Evolutionary conservation across 257 asterid species (phyloP).

Genomic region (Agastache rugosa): DNA sequence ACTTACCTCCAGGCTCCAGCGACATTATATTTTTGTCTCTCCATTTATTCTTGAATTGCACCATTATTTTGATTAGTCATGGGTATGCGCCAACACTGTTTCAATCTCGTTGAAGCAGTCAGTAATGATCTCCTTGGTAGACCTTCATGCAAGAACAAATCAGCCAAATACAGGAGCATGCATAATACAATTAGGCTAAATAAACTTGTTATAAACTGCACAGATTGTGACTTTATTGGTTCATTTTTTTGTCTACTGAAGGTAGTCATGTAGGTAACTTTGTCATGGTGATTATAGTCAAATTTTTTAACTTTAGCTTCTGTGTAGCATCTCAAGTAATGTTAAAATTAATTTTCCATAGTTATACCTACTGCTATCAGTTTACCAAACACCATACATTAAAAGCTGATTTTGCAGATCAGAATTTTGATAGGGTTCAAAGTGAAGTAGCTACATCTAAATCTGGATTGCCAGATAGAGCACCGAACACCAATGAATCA

Average conservation of each 20-base stretch:
- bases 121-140: no score
- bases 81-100: no score
- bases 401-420: slow-evolving; percentile 46
- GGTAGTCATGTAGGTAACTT: not conserved
- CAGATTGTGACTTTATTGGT: not conserved
- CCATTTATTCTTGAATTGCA: no score
- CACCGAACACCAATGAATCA: slow-evolving; percentile 42
- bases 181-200: not conserved
- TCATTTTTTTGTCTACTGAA: not conserved
- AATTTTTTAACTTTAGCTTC: not conserved
- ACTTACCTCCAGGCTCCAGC: not conserved
- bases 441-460: slow-evolving; percentile 46
- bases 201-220: no score
- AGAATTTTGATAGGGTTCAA: slow-evolving; percentile 41
- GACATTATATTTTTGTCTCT: not conserved
- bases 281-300: not conserved
- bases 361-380: slow-evolving; percentile 1
- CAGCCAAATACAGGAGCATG: not conserved
- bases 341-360: slow-evolving; percentile 13
- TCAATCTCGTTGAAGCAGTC: no score
- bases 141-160: no score
- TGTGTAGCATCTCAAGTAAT: slow-evolving; percentile 5
- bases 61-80: no score
- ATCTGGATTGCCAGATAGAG: slow-evolving; percentile 41
- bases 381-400: not conserved